phyloP scores from a whole-genome alignment of 2,329 filamentous ascomycete species.

The Aspergillus calidoustus region DNA sequence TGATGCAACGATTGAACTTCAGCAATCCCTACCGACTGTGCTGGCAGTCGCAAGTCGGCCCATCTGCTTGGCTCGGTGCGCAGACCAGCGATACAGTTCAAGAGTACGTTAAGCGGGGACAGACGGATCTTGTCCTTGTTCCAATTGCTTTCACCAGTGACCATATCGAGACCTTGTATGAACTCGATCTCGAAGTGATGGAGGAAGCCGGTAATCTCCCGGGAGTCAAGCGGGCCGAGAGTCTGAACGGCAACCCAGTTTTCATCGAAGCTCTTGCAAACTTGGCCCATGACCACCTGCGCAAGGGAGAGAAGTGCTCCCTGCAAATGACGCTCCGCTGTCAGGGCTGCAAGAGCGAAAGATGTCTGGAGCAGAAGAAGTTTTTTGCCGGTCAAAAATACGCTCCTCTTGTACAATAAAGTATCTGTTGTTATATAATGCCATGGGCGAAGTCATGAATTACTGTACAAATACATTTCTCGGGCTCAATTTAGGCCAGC shows the following conservation, averaged over 20 bases:
- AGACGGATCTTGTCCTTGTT: slow-evolving; percentile 87
- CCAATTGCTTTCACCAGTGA: slow-evolving; percentile 99
- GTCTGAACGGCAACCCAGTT: slow-evolving; percentile 84
- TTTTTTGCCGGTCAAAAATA: slow-evolving; percentile 60
- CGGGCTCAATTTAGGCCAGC: background rate
- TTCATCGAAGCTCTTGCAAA: slow-evolving; percentile 92
- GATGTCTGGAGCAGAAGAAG: slow-evolving; percentile 74
- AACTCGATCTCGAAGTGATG: slow-evolving; percentile 94
- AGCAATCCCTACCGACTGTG: slow-evolving; percentile 90
- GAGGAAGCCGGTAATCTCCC: slow-evolving; percentile 71
- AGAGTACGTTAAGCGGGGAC: slow-evolving; percentile 85
- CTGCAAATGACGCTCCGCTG: slow-evolving; percentile 88
- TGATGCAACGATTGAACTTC: slow-evolving; percentile 90
- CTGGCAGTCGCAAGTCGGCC: slow-evolving; percentile 98
- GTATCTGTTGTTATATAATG: background rate
- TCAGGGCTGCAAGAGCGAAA: slow-evolving; percentile 88
- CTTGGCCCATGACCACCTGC: slow-evolving; percentile 79
- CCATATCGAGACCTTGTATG: slow-evolving; percentile 95
- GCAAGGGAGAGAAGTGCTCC: slow-evolving; percentile 72
- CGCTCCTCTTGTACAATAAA: slow-evolving; percentile 39
- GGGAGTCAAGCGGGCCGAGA: slow-evolving; percentile 88
- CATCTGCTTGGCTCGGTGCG: slow-evolving; percentile 91
- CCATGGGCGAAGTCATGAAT: background rate
- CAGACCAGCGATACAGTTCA: slow-evolving; percentile 89
- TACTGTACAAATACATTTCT: background rate